Evolutionary conservation across 805 yeast genomes (phyloP).

Genomic region (Candida boleticola): DNA sequence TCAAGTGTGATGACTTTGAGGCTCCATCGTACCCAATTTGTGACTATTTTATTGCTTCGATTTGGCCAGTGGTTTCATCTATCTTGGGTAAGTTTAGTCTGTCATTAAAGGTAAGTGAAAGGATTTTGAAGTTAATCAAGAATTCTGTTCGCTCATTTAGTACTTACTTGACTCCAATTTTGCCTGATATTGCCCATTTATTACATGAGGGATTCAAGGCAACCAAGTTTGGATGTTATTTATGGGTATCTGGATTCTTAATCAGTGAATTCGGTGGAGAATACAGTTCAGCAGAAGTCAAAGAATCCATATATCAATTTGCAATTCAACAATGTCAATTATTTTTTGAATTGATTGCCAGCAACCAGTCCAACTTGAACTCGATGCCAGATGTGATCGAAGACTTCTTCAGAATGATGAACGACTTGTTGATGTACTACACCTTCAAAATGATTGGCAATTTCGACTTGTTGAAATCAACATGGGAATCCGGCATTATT

Average conservation of each 20-base stretch:
- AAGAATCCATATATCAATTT: conserved; percentile 69
- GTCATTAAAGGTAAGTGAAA: conserved; percentile 66
- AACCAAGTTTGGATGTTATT: conserved; percentile 74
- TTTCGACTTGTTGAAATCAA: conserved; percentile 46
- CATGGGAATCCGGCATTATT: conserved; percentile 58
- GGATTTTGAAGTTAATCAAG: conserved; percentile 66
- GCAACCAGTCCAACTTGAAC: conserved; percentile 26
- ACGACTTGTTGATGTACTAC: conserved; percentile 73
- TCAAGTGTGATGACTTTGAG: conserved; percentile 46
- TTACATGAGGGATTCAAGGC: conserved; percentile 68
- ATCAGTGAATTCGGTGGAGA: conserved; percentile 72
- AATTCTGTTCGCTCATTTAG: conserved; percentile 63
- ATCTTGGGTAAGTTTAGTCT: conserved; percentile 56
- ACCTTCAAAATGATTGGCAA: conserved; percentile 51
- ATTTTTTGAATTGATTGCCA: conserved; percentile 48
- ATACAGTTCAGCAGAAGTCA: conserved; percentile 43
- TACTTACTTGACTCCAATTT: conserved; percentile 52
- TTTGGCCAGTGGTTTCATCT: conserved; percentile 57
- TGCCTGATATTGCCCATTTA: conserved; percentile 63
- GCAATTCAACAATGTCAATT: conserved; percentile 61
- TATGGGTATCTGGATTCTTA: conserved; percentile 86
- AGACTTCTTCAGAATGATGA: conserved; percentile 80
- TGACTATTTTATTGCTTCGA: conserved; percentile 46
- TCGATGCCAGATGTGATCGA: conserved; percentile 70
- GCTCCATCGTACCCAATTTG: conserved; percentile 49